A percentile compares a stretch with the other conserved stretches of the same genome.
Conservation (phyloP, 2,329 filamentous ascomycete genomes). For the Alternaria postmessia region DNA sequence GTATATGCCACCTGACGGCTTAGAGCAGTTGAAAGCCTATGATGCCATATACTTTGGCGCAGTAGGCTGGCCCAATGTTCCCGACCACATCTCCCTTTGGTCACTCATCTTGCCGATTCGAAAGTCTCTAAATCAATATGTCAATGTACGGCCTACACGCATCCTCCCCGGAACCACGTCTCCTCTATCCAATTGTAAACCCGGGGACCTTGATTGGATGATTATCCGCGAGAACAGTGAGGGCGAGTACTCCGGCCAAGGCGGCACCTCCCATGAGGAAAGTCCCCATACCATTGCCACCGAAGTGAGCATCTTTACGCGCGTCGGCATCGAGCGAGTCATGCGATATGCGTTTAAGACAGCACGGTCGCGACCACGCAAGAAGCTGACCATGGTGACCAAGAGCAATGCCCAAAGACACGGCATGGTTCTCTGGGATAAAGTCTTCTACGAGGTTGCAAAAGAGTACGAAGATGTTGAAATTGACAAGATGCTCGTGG, state of each 20-base stretch:
- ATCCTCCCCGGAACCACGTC: conserved; percentile 54
- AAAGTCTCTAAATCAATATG: conserved; percentile 72
- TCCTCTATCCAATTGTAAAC: conserved; percentile 49
- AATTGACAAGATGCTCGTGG: conserved; percentile 60
- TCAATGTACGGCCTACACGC: conserved; percentile 67
- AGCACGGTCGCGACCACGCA: conserved; percentile 53
- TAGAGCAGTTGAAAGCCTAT: conserved; percentile 61
- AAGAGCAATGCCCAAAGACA: conserved; percentile 60
- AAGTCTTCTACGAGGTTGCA: conserved; percentile 56
- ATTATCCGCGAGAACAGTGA: conserved; percentile 60
- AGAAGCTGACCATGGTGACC: conserved; percentile 60
- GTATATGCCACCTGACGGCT: conserved; percentile 62
- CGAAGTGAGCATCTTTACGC: conserved; percentile 58
- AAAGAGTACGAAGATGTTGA: conserved; percentile 57
- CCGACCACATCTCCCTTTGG: conserved; percentile 74
- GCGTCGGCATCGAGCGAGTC: conserved; percentile 57
- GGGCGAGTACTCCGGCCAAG: conserved; percentile 59
- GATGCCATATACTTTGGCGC: conserved; percentile 68
- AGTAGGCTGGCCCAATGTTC: conserved; percentile 68
- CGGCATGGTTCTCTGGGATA: conserved; percentile 60
- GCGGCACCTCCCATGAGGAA: conserved; percentile 54
- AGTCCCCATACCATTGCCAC: conserved; percentile 54
- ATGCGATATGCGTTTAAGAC: conserved; percentile 60
- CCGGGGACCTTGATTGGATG: conserved; percentile 56
- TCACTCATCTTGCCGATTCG: conserved; percentile 72